Percentiles rank a stretch among this genome's conserved stretches.
These are phyloP conservation scores for Zygnema circumcarinatum DNA, from an alignment of 139 green algal genomes.

Conservation along the genomic window DNA sequence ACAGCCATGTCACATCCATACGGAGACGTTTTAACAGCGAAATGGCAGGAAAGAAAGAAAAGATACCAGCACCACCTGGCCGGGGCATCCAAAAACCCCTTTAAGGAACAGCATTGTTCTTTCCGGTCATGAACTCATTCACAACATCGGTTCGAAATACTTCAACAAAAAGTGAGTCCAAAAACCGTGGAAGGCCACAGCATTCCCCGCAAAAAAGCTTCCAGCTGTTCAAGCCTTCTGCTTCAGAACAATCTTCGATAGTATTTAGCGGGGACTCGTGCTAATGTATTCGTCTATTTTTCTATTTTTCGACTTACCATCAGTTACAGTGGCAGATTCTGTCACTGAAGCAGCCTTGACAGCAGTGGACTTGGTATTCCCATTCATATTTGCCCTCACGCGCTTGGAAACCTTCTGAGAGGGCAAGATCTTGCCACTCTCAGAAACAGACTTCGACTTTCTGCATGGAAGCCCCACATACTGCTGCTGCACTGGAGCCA, in stretches of 20 bases:
- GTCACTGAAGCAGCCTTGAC: not conserved
- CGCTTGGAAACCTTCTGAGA: not conserved
- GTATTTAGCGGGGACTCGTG: too few relatives aligned
- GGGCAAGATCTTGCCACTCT: not conserved
- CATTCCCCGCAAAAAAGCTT: too few relatives aligned
- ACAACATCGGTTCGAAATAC: too few relatives aligned
- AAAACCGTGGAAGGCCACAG: too few relatives aligned
- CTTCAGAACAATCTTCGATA: too few relatives aligned
- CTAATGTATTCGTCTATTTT: too few relatives aligned
- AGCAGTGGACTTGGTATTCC: not conserved
- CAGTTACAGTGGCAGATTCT: not conserved
- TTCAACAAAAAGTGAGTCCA: too few relatives aligned
- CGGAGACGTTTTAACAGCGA: not conserved
- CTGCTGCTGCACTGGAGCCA: not conserved
- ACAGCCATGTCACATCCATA: not conserved
- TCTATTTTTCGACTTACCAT: not conserved
- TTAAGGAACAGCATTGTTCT: too few relatives aligned
- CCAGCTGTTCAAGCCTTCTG: too few relatives aligned
- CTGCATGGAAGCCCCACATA: not conserved
- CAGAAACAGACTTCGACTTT: not conserved
- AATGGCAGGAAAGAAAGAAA: not conserved
- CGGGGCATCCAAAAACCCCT: too few relatives aligned
- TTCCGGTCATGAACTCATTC: too few relatives aligned
- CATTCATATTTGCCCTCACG: not conserved
- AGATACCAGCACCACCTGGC: not conserved